Evolutionary conservation across 305 asterid species (phyloP).

Genomic region (Fraxinus baroniana): DNA sequence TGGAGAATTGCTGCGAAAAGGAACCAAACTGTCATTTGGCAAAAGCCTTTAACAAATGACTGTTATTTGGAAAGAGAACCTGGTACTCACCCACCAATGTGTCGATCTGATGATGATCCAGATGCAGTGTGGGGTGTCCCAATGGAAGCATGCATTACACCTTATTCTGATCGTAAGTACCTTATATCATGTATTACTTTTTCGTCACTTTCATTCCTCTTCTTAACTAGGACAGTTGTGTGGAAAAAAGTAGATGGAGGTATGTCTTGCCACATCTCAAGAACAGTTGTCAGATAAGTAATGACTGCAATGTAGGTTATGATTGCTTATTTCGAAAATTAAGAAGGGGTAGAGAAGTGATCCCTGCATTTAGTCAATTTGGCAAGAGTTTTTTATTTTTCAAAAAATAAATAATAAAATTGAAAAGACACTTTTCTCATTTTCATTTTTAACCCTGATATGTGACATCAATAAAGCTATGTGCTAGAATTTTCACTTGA

Average conservation of each 20-base stretch:
- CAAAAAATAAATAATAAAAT: too few relatives aligned
- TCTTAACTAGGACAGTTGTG: neutral
- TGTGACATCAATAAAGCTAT: neutral
- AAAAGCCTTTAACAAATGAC: too few relatives aligned
- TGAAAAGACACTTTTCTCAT: neutral
- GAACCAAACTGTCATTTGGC: too few relatives aligned
- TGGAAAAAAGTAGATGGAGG: neutral
- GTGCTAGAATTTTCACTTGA: neutral
- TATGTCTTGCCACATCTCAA: neutral
- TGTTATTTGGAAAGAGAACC: constrained; percentile 52
- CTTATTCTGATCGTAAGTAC: constrained; percentile 83
- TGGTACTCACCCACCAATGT: constrained; percentile 82
- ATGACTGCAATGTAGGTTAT: neutral
- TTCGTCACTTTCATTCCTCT: neutral
- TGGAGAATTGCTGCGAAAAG: too few relatives aligned
- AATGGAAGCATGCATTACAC: constrained; percentile 88
- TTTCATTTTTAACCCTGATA: neutral
- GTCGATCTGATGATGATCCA: constrained; percentile 85
- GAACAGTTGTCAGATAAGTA: neutral
- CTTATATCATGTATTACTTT: constrained; percentile 2
- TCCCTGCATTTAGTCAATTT: neutral
- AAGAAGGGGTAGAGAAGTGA: neutral
- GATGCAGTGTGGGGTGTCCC: constrained; percentile 79
- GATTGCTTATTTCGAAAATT: neutral
- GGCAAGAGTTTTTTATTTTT: neutral